Conservation (phyloP, 768 basidiomycete genomes). For the Suillus lakei region DNA sequence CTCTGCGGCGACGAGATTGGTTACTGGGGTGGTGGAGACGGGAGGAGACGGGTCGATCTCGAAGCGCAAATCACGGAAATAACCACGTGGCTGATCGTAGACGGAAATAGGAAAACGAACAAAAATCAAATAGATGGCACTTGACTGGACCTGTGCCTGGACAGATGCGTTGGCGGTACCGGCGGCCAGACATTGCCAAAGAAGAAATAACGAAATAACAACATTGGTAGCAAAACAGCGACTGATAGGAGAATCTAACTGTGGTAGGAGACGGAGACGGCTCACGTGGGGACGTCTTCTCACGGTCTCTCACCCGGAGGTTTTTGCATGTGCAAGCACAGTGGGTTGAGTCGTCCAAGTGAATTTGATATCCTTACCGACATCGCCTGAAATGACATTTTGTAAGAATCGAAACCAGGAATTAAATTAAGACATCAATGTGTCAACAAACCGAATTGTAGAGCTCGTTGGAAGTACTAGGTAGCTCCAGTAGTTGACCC, state of each 20-base stretch:
- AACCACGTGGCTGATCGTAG: conserved; percentile 2
- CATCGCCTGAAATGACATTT: background rate
- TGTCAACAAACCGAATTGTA: background rate
- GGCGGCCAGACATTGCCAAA: background rate
- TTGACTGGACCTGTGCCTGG: background rate
- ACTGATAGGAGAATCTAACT: background rate
- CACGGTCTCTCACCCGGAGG: background rate
- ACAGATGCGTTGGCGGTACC: background rate
- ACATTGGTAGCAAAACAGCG: background rate
- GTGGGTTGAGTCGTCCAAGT: background rate
- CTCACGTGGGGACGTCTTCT: background rate
- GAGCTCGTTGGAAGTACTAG: too few relatives aligned
- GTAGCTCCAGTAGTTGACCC: too few relatives aligned
- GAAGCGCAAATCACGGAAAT: background rate
- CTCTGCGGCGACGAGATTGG: background rate
- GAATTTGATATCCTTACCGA: background rate
- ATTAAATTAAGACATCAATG: background rate
- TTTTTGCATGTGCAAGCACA: too few relatives aligned
- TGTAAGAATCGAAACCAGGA: background rate
- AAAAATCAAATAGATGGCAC: background rate
- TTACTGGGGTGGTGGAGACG: background rate
- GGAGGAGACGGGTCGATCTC: conserved; percentile 1
- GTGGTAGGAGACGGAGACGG: background rate
- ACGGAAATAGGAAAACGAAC: background rate
- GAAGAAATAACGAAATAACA: background rate